Conservation (phyloP, 1,284 basidiomycete genomes). For the Fomitopsis betulina region DNA sequence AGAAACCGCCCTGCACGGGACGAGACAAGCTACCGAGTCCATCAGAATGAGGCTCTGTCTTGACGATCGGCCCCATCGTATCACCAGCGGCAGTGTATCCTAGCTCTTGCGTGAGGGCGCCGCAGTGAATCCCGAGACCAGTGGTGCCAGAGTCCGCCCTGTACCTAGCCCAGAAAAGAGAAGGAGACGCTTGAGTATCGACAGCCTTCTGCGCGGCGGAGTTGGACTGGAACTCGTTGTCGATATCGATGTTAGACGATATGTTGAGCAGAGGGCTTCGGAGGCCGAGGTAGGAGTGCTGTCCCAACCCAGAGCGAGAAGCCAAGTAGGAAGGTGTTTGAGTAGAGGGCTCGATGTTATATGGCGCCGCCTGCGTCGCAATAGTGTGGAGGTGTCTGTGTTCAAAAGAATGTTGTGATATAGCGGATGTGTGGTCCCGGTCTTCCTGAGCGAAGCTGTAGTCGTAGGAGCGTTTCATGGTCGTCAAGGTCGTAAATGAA, state of each 20-base stretch:
- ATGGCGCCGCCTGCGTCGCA: conserved; percentile 18
- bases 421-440: conserved; percentile 4
- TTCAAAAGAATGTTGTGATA: conserved; percentile 16
- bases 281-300: conserved; percentile 11
- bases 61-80: background rate
- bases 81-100: background rate
- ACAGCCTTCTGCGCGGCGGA: conserved; percentile 9
- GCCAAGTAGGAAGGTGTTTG: background rate
- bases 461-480: conserved; percentile 22
- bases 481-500: conserved; percentile 11
- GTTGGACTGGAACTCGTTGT: conserved; percentile 33
- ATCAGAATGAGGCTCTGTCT: background rate
- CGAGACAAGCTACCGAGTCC: background rate
- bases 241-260: background rate
- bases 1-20: background rate
- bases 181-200: background rate
- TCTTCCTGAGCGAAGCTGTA: conserved; percentile 19
- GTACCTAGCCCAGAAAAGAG: background rate
- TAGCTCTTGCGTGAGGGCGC: background rate
- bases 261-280: conserved; percentile 12
- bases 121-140: conserved; percentile 27
- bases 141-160: conserved; percentile 5
- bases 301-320: conserved; percentile 4
- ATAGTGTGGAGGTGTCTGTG: conserved; percentile 1
- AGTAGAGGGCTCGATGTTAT: conserved; percentile 1